A percentile compares a stretch with the other conserved stretches of the same genome.
Conservation (phyloP, 176 grass and related monocot species). For the Thinopyrum elongatum region DNA sequence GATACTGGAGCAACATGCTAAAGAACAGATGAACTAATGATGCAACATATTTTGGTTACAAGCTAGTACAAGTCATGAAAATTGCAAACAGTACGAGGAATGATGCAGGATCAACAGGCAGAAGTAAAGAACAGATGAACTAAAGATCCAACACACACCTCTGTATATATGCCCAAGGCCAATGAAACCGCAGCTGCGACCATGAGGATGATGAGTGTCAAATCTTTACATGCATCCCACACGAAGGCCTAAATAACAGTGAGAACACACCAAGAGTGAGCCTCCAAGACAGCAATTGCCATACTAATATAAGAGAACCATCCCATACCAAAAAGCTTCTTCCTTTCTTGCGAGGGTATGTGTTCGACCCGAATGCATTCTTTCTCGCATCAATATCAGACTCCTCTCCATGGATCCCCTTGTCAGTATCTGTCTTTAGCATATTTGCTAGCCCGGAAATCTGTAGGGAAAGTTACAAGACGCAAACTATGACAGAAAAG, state of each 20-base stretch:
- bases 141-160: conserved; percentile 44
- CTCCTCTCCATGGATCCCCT: conserved; percentile 55
- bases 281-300: background rate
- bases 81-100: background rate
- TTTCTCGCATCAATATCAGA: conserved; percentile 50
- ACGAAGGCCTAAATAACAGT: conserved; percentile 64
- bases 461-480: conserved; percentile 35
- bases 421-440: conserved; percentile 63
- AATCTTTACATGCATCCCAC: conserved; percentile 90
- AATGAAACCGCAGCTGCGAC: conserved; percentile 82
- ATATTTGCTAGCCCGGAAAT: conserved; percentile 62
- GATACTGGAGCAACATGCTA: background rate
- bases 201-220: conserved; percentile 92
- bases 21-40: background rate
- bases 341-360: conserved; percentile 90
- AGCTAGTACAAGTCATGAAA: background rate
- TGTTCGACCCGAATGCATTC: conserved; percentile 73
- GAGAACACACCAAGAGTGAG: background rate
- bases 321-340: conserved; percentile 66
- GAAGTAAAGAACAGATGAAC: background rate
- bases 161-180: conserved; percentile 86
- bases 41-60: background rate
- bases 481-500: conserved; percentile 8
- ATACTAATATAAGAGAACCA: background rate
- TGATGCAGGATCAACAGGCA: background rate